Base-by-base conservation (phyloP, 805 yeast species). In the Metschnikowia arizonensis region DNA sequence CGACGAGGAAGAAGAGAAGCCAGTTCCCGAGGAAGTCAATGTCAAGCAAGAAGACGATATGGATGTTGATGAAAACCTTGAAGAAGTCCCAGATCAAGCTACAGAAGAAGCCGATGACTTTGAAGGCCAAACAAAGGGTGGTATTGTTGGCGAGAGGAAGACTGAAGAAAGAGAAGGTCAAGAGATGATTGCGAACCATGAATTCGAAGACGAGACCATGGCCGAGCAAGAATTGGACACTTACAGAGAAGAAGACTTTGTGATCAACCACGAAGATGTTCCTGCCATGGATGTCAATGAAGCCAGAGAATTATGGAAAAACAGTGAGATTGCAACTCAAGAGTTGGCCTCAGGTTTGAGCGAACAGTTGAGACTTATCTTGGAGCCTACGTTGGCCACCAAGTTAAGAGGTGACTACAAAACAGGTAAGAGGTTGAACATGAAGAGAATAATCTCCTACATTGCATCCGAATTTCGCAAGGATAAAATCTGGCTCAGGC, bases 381-480 rank as follows among this genome's bases (percentile, higher is more conserved):
- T 93, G 52, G 98, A 90, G 62, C 99, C 99, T 4, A 93, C 99
- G 0, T 71, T 87, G 49, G 95, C 97, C n/a, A 91, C 98, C 2
- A 93, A 93, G 63, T 72, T 93, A 47, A 81, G 79, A 50, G 99
- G 99, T 60, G 99, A 93, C 63, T 93, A 88, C 68, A 89, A 90
- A 66, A 90, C 97, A 1, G 99, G 99, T 64, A 93, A 93, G 64
- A 77, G 99, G 55, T 77, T 93, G 58, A 93, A 93, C 66, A 90
- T 93, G 98, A 93, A 91, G 73, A 77, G 97, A 55, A 93, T 93
- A 58, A 93, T 93, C 59, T 96, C 98, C 5, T 93, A 91, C 65
- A 93, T 93, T 72, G 99, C 99, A 0, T 87, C 96, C 31, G 96
- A 89, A 59, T 93, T 88, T 79, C 82, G 96, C 59, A 93, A 93